Base-by-base conservation (phyloP, 2,329 filamentous ascomycete genomes). In the Ophidiomyces ophidiicola region DNA sequence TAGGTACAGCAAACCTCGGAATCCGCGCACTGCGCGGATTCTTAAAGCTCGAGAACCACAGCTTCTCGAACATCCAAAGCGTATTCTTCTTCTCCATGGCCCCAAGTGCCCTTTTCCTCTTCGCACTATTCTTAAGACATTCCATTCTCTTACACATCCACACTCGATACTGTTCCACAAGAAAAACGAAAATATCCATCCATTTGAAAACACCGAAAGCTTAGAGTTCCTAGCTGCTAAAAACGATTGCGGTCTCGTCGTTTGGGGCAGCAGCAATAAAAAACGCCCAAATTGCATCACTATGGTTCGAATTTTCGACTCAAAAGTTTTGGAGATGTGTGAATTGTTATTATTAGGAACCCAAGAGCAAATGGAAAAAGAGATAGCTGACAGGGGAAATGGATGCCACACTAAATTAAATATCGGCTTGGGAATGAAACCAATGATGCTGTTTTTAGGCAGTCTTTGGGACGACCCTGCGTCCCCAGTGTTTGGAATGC, bases 201-300 rank as follows among this genome's bases (percentile, higher is more conserved):
- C 90, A 2, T 98, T 98, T 62, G 88, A 94, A 61, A 86, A 92
- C 59, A 68, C 82, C 47, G 70, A 80, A 19, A 88, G 82, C 38
- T 74, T 96, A 49, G 85, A 94, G 64, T 98, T 98, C 69, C 87
- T 98, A 69, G 80, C 81, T 46, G 79, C 87, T 58, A 98, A 96
- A 69, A 98, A 98, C 65, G 90, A 98, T 61, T 79, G 83, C 54
- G 82, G 78, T 32, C 68, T 94, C 33, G 72, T 94, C 49, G 72
- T 90, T 49, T 93, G 93, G 53, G 87, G 80, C 37, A 79, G 75
- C 59, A 81, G 80, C 61, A 84, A 74, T 61, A 98, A 96, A 72
- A 98, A 96, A 72, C 74, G 90, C n/a, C 87, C 87, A 4, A 86
- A 98, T 62, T 80, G 79, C 46, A 60, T 98, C 52, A 94, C 86